Evolutionary conservation across 2,329 filamentous ascomycete species (phyloP), one percentile per base, ranked within the genome.

Genomic region (Stagonosporopsis tanaceti): DNA sequence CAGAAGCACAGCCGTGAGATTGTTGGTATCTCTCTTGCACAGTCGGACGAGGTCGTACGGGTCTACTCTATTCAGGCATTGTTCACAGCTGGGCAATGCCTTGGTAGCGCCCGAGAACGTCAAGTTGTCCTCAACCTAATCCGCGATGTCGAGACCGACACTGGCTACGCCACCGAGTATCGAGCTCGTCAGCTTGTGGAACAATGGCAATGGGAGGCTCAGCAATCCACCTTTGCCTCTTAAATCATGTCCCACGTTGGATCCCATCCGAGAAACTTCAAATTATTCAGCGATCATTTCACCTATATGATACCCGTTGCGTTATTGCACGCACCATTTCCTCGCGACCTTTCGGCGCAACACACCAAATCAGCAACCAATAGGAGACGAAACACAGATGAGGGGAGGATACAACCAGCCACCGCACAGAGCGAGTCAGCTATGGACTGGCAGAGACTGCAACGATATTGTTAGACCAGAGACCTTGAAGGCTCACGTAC

Each of bases 101-200:
- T 89, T 30, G 83, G 80, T 8, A 80, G 85, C 51, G 72, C 77
- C 27, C 76, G 75, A 11, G 86, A 88, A 71, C 82, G 85, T 15
- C 74, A 80, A 34, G 78, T 84, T 1, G 80, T 89, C 9, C 64
- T 89, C 35, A 77, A 81, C 12, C 69, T 89, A 35, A 73, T 90
- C 20, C 77, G 80, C 25, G 84, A 81, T 11, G 83, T 89, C 27
- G 86, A 89, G 70, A 76, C 73, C n/a, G 87, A 89, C 64, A 80
- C 86, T 38, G 87, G 86, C 2, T 88, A 85, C 82, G 84, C 85
- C 2, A 88, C 87, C 45, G 80, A 86, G 64, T 87, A 88, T 70
- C 80, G 86, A 35, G 82, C 85, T 25, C 76, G 82, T 59, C 81
- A 86, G 61, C 71, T 88, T 60, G 59, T 80, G 25, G 77, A 80